phyloP scores from a whole-genome alignment of 2,329 filamentous ascomycete species.

The Ceratocystis eucalypticola region DNA sequence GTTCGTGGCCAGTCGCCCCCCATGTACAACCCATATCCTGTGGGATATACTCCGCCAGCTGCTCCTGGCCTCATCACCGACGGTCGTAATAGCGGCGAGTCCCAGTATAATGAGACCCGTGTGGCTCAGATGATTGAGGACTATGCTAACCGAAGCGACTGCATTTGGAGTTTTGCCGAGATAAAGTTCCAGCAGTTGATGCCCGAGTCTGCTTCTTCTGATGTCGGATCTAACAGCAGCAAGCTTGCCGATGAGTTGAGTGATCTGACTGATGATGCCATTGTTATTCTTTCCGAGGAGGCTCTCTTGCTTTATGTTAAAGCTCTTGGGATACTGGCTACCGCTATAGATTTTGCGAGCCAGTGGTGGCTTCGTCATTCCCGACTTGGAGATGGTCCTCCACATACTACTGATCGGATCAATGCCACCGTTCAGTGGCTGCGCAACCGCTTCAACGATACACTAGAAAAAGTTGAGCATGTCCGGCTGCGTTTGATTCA shows the following conservation, averaged over 20 bases:
- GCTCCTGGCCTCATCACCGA: conserved; percentile 53
- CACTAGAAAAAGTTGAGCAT: conserved; percentile 87
- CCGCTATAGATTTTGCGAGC: conserved; percentile 89
- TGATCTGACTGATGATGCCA: conserved; percentile 70
- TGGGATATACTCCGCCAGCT: conserved; percentile 42
- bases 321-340: conserved; percentile 73
- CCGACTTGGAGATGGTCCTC: conserved; percentile 42
- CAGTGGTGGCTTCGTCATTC: conserved; percentile 79
- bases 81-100: conserved; percentile 42
- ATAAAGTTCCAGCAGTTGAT: conserved; percentile 98
- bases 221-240: not conserved
- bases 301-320: conserved; percentile 94
- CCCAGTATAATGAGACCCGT: conserved; percentile 62
- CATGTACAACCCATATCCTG: conserved; percentile 66
- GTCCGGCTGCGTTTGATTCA: conserved; percentile 80
- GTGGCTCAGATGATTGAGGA: conserved; percentile 79
- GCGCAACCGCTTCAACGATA: conserved; percentile 86
- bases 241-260: conserved; percentile 29
- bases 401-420: conserved; percentile 54
- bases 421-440: conserved; percentile 95
- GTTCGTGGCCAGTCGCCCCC: conserved; percentile 55
- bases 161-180: conserved; percentile 94
- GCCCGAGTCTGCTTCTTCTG: conserved; percentile 49
- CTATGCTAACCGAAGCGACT: conserved; percentile 81
- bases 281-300: conserved; percentile 81